phyloP scores from a whole-genome alignment of 2,329 filamentous ascomycete species.

The Sporothrix luriei region DNA sequence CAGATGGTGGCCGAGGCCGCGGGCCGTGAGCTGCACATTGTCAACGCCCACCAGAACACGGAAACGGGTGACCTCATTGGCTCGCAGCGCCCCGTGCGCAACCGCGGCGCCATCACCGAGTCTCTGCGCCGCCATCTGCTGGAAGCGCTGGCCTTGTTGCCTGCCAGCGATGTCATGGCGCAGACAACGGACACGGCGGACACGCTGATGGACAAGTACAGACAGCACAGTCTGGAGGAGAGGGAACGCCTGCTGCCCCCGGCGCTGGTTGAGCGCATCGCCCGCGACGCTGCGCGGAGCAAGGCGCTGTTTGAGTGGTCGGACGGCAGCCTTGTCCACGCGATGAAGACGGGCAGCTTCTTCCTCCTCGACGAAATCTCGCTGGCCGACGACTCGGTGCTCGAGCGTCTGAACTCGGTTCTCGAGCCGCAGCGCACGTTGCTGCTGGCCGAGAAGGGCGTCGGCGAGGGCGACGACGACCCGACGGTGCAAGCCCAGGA shows the following conservation, averaged over 20 bases:
- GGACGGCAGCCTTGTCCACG: constrained; percentile 88
- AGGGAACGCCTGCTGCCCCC: constrained; percentile 50
- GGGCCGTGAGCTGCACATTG: constrained; percentile 74
- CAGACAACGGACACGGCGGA: constrained; percentile 53
- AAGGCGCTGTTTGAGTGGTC: constrained; percentile 95
- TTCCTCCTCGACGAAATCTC: constrained; percentile 98
- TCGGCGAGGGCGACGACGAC: constrained; percentile 65
- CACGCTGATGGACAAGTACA: constrained; percentile 62
- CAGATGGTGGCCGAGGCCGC: constrained; percentile 86
- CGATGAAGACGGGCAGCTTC: constrained; percentile 86
- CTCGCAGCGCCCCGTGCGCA: constrained; percentile 87
- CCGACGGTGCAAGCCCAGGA: constrained; percentile 74
- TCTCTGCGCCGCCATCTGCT: constrained; percentile 65
- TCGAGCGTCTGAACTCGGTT: constrained; percentile 95
- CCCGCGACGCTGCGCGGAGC: constrained; percentile 60
- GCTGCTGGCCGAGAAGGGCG: constrained; percentile 90
- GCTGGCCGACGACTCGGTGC: constrained; percentile 92
- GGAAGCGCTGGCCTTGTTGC: constrained; percentile 45
- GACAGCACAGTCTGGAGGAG: constrained; percentile 52
- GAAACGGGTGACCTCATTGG: constrained; percentile 97
- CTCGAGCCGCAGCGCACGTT: constrained; percentile 85
- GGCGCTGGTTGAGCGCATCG: constrained; percentile 52
- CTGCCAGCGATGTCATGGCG: no score
- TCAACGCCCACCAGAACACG: constrained; percentile 97
- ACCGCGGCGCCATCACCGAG: constrained; percentile 72